These are phyloP conservation scores for Ceratobasidium papillatum DNA, from an alignment of 1,284 basidiomycete genomes.

Conservation along the genomic window DNA sequence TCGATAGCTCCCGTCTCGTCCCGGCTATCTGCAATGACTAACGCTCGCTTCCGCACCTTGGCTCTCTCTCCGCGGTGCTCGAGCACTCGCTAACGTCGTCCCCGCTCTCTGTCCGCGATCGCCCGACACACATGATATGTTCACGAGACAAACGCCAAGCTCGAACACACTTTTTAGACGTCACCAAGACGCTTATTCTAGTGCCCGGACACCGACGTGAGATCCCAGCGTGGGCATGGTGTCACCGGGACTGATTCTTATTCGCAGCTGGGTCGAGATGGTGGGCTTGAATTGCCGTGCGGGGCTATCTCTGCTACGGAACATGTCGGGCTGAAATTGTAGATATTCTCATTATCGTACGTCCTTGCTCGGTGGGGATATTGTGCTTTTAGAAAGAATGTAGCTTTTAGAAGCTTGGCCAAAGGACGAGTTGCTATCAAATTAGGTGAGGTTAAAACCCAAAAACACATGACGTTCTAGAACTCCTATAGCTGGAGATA, in stretches of 20 bases:
- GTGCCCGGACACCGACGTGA: not conserved
- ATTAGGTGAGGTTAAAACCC: not conserved
- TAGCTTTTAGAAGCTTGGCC: too few species aligned
- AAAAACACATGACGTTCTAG: not conserved
- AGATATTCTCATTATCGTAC: too few species aligned
- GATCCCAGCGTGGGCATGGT: conserved; percentile 13
- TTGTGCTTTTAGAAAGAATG: too few species aligned
- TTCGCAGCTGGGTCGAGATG: conserved; percentile 1
- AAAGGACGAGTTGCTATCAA: too few species aligned
- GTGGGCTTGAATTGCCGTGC: not conserved
- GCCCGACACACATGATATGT: conserved; percentile 8
- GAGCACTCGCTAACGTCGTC: conserved; percentile 7
- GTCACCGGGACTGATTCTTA: not conserved
- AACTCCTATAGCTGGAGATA: too few species aligned
- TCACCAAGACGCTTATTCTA: not conserved
- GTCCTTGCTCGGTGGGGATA: too few species aligned
- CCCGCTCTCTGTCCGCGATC: not conserved
- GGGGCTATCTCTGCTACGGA: not conserved
- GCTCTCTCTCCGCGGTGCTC: not conserved
- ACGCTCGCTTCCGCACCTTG: not conserved
- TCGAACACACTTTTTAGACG: not conserved
- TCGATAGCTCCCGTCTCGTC: not conserved
- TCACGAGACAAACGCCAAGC: too few species aligned
- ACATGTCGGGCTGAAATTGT: not conserved
- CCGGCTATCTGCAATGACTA: not conserved